A percentile compares a stretch with the other conserved stretches of the same genome.
Conservation (phyloP, 108 stramenopile genomes). For the Conticribra weissflogii region DNA sequence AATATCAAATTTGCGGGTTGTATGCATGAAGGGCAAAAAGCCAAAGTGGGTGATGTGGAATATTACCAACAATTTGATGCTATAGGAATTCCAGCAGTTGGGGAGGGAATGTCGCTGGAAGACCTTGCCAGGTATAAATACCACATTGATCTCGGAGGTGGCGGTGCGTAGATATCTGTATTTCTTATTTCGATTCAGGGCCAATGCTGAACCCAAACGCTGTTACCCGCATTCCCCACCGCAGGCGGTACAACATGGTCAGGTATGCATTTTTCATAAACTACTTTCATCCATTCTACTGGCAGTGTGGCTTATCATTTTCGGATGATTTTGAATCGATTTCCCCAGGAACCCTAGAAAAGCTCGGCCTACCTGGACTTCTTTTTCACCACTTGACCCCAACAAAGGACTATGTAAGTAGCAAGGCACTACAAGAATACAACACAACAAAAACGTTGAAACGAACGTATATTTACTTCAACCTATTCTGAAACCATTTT, state of each 20-base stretch:
- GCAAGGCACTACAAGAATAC: background rate
- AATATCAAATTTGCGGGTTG: conserved; percentile 67
- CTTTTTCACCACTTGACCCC: conserved; percentile 54
- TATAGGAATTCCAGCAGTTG: conserved; percentile 32
- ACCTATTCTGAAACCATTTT: background rate
- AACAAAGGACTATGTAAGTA: conserved; percentile 33
- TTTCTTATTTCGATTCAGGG: too few species aligned
- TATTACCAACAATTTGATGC: conserved; percentile 12
- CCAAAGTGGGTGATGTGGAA: background rate
- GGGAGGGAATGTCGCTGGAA: conserved; percentile 21
- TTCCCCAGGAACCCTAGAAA: too few species aligned
- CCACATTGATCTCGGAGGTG: conserved; percentile 61
- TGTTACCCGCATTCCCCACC: too few species aligned
- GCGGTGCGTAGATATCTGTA: conserved; percentile 4
- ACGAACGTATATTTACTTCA: background rate
- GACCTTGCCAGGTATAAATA: conserved; percentile 46
- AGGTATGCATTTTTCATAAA: too few species aligned
- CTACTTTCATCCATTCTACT: too few species aligned
- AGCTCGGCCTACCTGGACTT: conserved; percentile 48
- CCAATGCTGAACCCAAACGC: too few species aligned
- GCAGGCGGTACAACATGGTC: conserved; percentile 55
- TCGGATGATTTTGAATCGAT: too few species aligned
- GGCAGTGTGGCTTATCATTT: too few species aligned
- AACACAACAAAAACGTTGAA: background rate
- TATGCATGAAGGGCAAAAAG: conserved; percentile 43